Evolutionary conservation across 2,329 filamentous ascomycete genomes (phyloP).

Genomic region (Emmonsia crescens): DNA sequence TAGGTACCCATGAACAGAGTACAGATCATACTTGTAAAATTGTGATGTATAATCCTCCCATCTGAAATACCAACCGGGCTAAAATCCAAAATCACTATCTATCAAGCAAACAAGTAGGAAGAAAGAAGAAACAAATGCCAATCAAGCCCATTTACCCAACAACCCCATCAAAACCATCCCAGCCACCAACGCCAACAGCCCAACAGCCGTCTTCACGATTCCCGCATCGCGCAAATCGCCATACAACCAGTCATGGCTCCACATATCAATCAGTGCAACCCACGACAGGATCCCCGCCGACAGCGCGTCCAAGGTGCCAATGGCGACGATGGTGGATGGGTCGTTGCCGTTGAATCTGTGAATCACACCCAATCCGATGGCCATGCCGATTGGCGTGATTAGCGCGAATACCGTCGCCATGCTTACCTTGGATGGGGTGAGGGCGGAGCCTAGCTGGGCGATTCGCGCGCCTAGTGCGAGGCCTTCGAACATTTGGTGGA

Average conservation of each 20-base stretch:
- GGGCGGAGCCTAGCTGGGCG: constrained; percentile 32
- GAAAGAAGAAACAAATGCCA: constrained; percentile 13
- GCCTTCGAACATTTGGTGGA: constrained; percentile 71
- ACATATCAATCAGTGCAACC: constrained; percentile 72
- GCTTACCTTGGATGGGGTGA: constrained; percentile 38
- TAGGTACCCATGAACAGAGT: no score
- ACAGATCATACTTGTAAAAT: no score
- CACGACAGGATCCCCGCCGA: constrained; percentile 68
- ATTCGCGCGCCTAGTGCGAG: constrained; percentile 45
- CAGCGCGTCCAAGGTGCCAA: constrained; percentile 63
- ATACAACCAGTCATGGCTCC: constrained; percentile 62
- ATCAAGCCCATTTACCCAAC: constrained; percentile 59
- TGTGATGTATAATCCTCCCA: neutral
- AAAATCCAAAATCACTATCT: neutral
- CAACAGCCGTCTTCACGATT: constrained; percentile 39
- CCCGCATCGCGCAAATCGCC: constrained; percentile 46
- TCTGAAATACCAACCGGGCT: neutral
- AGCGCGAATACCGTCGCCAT: constrained; percentile 57
- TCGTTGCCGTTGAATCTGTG: constrained; percentile 64
- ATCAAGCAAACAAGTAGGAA: neutral
- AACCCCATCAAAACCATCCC: constrained; percentile 62
- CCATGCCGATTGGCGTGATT: constrained; percentile 69
- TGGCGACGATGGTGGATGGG: constrained; percentile 54
- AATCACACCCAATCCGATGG: constrained; percentile 63
- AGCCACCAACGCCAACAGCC: constrained; percentile 43